Conservation (phyloP, 1,139 yeast genomes). For the Pichiaceae sp. region DNA sequence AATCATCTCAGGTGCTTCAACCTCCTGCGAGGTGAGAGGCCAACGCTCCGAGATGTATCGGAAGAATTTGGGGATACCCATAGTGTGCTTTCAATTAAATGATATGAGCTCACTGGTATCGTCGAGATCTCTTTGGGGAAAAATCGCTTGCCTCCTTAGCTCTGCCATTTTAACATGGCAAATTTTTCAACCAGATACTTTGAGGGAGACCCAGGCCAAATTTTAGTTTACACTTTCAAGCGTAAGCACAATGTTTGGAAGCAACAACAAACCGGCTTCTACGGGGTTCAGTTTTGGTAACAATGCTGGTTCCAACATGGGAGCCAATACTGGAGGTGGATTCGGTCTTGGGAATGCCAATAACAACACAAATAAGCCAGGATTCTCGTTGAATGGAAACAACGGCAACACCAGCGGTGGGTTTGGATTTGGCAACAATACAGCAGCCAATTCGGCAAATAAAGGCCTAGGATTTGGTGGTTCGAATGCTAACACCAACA, state of each 20-base stretch:
- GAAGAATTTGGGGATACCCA: conserved; percentile 95
- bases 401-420: conserved; percentile 1
- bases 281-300: conserved; percentile 3
- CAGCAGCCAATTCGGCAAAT: no score
- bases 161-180: no score
- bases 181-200: no score
- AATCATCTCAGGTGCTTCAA: conserved; percentile 79
- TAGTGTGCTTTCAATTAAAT: conserved; percentile 7
- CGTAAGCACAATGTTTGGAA: no score
- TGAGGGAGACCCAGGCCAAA: no score
- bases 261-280: conserved; percentile 2
- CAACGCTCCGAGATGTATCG: conserved; percentile 97
- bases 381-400: not conserved
- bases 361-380: conserved; percentile 1
- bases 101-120: no score
- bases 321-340: conserved; percentile 5
- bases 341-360: conserved; percentile 4
- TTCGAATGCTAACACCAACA: conserved; percentile 2
- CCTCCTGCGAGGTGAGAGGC: conserved; percentile 89
- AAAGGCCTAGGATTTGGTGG: no score
- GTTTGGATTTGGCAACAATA: no score
- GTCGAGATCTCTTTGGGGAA: no score
- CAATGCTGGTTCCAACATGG: not conserved
- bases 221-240: no score
- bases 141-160: no score